phyloP scores from a whole-genome alignment of 257 asterid genomes.

The Handroanthus guayacan region DNA sequence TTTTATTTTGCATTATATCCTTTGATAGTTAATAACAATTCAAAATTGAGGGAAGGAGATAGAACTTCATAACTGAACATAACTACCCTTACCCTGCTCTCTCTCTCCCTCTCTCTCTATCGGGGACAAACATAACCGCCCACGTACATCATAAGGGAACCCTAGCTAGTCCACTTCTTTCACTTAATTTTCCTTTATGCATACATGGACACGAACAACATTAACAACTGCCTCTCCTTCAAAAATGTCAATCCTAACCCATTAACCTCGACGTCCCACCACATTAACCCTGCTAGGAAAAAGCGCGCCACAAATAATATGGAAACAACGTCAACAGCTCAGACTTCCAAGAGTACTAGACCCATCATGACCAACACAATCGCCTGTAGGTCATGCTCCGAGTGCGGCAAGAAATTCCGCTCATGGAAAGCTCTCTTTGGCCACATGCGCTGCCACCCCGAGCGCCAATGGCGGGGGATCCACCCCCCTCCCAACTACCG shows the following conservation, averaged over 20 bases:
- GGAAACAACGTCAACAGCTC: no score
- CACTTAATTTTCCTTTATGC: background rate
- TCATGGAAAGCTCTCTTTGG: slow-evolving; percentile 84
- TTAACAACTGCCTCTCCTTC: background rate
- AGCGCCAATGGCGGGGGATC: slow-evolving; percentile 77
- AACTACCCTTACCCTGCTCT: background rate
- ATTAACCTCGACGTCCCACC: background rate
- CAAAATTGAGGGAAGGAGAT: background rate
- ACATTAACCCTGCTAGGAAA: slow-evolving; percentile 46
- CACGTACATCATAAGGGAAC: background rate
- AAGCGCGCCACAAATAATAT: slow-evolving; percentile 45
- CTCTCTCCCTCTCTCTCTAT: background rate
- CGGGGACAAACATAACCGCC: background rate
- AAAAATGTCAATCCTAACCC: background rate
- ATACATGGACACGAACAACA: slow-evolving; percentile 1
- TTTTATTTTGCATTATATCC: no score
- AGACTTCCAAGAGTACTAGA: slow-evolving; percentile 21
- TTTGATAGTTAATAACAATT: no score
- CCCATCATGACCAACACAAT: slow-evolving; percentile 41
- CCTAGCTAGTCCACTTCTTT: background rate
- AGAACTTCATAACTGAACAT: background rate
- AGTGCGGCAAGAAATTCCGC: slow-evolving; percentile 70
- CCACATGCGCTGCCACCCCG: slow-evolving; percentile 88
- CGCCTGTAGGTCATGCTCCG: slow-evolving; percentile 61
- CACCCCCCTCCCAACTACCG: no score